These are phyloP conservation scores for Trichoderma citrinoviride DNA, from an alignment of 2,329 filamentous ascomycete genomes.

Conservation along the genomic window DNA sequence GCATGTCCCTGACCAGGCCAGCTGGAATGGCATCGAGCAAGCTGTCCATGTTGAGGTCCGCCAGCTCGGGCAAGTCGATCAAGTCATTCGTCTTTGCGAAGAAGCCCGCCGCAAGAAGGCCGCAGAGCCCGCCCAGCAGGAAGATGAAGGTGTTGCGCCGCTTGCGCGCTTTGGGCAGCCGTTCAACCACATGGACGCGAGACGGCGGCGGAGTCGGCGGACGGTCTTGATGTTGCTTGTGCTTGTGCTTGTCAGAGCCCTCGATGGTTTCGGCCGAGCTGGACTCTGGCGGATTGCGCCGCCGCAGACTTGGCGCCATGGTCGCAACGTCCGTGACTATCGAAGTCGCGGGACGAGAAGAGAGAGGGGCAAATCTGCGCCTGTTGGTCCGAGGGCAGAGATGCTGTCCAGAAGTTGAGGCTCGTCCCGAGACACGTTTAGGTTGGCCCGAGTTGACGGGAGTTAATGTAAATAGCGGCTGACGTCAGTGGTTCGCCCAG, in stretches of 20 bases:
- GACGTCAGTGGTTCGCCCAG: slow-evolving; percentile 7
- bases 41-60: slow-evolving; percentile 78
- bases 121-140: slow-evolving; percentile 82
- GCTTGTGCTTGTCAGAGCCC: slow-evolving; percentile 26
- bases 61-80: slow-evolving; percentile 70
- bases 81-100: slow-evolving; percentile 88
- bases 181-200: slow-evolving; percentile 45
- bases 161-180: slow-evolving; percentile 58
- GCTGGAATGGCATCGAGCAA: slow-evolving; percentile 85
- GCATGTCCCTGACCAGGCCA: slow-evolving; percentile 79
- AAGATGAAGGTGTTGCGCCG: slow-evolving; percentile 81
- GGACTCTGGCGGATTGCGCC: slow-evolving; percentile 32
- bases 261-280: slow-evolving; percentile 24
- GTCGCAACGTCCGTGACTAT: background rate
- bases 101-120: slow-evolving; percentile 82
- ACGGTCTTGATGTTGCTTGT: slow-evolving; percentile 28
- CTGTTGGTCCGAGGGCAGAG: background rate
- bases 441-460: background rate
- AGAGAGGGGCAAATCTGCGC: background rate
- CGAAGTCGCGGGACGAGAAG: background rate
- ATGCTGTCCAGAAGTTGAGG: background rate
- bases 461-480: background rate
- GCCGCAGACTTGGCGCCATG: slow-evolving; percentile 38
- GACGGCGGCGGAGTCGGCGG: slow-evolving; percentile 29
- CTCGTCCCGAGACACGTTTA: background rate